phyloP scores from a whole-genome alignment of 345 rosid genomes.

The Psidium friedrichsthalianum region DNA sequence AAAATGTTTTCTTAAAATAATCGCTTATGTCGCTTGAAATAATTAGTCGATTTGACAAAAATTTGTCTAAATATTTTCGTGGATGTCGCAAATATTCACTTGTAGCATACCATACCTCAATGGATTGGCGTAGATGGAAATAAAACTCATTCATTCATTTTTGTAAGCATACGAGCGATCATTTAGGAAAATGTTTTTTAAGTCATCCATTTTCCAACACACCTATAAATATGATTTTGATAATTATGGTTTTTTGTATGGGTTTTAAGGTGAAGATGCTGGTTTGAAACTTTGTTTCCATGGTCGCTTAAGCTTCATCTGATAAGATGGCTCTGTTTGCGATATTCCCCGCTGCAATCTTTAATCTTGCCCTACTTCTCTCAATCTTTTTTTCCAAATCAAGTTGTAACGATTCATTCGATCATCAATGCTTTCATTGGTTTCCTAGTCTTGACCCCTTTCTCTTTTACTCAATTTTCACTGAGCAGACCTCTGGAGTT shows the following conservation, averaged over 20 bases:
- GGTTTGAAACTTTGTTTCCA: not conserved
- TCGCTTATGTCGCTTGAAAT: too few species aligned
- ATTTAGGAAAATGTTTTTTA: too few species aligned
- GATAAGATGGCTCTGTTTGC: not conserved
- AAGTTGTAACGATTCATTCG: not conserved
- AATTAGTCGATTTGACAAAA: too few species aligned
- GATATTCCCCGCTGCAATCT: not conserved
- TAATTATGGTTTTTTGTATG: not conserved
- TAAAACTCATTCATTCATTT: too few species aligned
- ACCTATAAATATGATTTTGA: not conserved
- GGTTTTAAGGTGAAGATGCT: not conserved
- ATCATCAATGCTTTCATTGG: not conserved
- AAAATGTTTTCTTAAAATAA: too few species aligned
- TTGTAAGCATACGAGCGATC: too few species aligned
- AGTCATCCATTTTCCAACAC: too few species aligned
- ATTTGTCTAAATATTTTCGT: too few species aligned
- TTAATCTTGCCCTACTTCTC: not conserved
- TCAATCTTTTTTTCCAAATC: not conserved
- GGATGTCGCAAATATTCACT: too few species aligned
- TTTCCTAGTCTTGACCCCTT: not conserved
- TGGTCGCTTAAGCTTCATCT: not conserved
- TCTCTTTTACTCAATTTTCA: not conserved
- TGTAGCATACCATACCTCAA: too few species aligned
- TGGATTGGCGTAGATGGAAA: too few species aligned
- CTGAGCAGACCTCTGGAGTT: not conserved